These are phyloP conservation scores for Dryadomyces quercivorus DNA, from an alignment of 2,329 filamentous ascomycete species.

Conservation along the genomic window DNA sequence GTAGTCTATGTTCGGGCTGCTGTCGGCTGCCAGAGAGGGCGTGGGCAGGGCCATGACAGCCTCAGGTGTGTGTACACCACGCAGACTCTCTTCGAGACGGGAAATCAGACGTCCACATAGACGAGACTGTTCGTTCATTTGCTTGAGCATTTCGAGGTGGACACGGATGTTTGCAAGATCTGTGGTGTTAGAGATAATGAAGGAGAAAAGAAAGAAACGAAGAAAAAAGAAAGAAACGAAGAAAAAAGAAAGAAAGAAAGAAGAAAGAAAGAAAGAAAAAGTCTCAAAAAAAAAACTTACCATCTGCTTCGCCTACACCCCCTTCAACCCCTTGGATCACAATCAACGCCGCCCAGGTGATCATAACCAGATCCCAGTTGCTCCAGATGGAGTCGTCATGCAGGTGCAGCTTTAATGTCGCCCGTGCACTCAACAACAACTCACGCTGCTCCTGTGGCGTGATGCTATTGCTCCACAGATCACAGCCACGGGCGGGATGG, in stretches of 20 bases:
- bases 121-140: slow-evolving; percentile 3
- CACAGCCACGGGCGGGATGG: slow-evolving; percentile 11
- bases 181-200: not conserved
- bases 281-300: not conserved
- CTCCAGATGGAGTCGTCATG: slow-evolving; percentile 11
- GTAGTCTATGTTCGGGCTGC: slow-evolving; percentile 2
- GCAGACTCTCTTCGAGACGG: slow-evolving; percentile 8
- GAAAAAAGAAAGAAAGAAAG: no score
- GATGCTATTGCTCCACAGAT: slow-evolving; percentile 8
- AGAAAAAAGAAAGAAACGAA: no score
- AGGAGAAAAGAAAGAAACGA: no score
- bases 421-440: slow-evolving; percentile 9
- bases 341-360: slow-evolving; percentile 11
- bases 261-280: no score
- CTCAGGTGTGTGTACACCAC: slow-evolving; percentile 5
- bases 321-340: slow-evolving; percentile 9
- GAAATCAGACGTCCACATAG: slow-evolving; percentile 6
- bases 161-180: slow-evolving; percentile 9
- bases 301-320: slow-evolving; percentile 7
- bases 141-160: slow-evolving; percentile 8
- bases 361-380: slow-evolving; percentile 13
- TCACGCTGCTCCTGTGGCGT: slow-evolving; percentile 11
- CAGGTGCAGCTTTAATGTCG: slow-evolving; percentile 9
- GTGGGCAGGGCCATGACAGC: not conserved
- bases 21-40: not conserved